Percentiles rank a stretch among this genome's conserved stretches.
Evolutionary conservation across 192 early-diverging fungal genomes (phyloP).

Genomic region (Linnemannia hyalina): DNA sequence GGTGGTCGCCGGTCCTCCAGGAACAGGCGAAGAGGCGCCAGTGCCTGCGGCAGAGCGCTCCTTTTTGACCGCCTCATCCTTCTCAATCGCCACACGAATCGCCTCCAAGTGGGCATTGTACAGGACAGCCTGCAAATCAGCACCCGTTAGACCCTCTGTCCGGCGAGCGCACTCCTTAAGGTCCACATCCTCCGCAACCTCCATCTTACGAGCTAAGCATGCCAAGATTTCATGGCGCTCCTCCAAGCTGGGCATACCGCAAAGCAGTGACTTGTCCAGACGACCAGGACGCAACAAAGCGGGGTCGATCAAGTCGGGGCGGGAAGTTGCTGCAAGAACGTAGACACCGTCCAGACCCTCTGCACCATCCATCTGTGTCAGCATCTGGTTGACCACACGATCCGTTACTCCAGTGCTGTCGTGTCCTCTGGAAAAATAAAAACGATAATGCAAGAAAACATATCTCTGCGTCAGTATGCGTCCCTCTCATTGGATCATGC

Average conservation of each 20-base stretch:
- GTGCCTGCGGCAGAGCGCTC: conserved; percentile 31
- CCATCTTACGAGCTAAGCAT: conserved; percentile 80
- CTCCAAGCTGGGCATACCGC: conserved; percentile 79
- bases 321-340: conserved; percentile 93
- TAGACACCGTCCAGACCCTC: conserved; percentile 97
- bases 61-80: conserved; percentile 57
- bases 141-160: conserved; percentile 87
- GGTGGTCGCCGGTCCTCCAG: not conserved
- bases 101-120: conserved; percentile 94
- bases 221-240: conserved; percentile 90
- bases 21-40: conserved; percentile 18
- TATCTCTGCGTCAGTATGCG: not conserved
- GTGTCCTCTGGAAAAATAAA: conserved; percentile 77
- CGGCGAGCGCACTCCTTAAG: conserved; percentile 70
- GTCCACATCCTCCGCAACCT: conserved; percentile 72
- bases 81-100: conserved; percentile 80
- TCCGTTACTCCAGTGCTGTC: conserved; percentile 99
- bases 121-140: conserved; percentile 94
- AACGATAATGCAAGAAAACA: conserved; percentile 5
- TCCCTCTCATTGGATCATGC: not conserved
- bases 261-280: conserved; percentile 87
- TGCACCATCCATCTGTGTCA: conserved; percentile 99
- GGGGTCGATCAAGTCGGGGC: conserved; percentile 89
- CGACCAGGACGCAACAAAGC: conserved; percentile 86
- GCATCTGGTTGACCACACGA: conserved; percentile 97